Evolutionary conservation across 2,329 filamentous ascomycete species (phyloP).

Genomic region (Microsporum ferrugineum): DNA sequence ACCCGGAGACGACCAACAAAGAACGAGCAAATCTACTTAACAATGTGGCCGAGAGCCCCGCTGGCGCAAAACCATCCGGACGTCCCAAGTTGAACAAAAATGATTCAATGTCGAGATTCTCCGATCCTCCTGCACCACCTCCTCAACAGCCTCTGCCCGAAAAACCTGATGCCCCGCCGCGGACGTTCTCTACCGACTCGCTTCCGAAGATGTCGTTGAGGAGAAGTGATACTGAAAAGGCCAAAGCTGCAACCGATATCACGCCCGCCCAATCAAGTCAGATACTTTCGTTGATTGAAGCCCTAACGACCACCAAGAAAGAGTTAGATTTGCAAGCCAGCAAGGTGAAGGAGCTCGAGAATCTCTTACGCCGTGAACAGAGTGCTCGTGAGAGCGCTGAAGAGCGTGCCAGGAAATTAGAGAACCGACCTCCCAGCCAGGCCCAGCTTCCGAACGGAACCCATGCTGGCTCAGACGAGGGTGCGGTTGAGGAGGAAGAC

Average conservation of each 20-base stretch:
- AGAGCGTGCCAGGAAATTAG: conserved; percentile 61
- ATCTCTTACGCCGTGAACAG: conserved; percentile 65
- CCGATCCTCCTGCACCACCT: conserved; percentile 83
- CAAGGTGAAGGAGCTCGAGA: conserved; percentile 70
- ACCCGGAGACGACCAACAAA: conserved; percentile 51
- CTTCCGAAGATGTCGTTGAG: conserved; percentile 50
- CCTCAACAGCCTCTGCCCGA: conserved; percentile 88
- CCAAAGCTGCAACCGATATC: conserved; percentile 36
- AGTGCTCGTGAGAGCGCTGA: conserved; percentile 75
- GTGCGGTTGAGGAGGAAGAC: background rate
- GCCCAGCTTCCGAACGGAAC: background rate
- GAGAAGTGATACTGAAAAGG: conserved; percentile 62
- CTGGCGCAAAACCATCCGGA: conserved; percentile 34
- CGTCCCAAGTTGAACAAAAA: conserved; percentile 44
- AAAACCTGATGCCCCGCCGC: conserved; percentile 59
- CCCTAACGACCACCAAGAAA: conserved; percentile 68
- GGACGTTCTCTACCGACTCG: conserved; percentile 36
- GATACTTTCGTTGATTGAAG: conserved; percentile 73
- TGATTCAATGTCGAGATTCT: conserved; percentile 74
- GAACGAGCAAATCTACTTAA: conserved; percentile 25
- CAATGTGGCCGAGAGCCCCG: background rate
- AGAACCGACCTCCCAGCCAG: conserved; percentile 42
- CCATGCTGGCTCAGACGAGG: background rate
- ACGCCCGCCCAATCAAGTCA: conserved; percentile 46
- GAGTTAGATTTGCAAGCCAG: conserved; percentile 75